Percentiles rank a stretch among this genome's conserved stretches.
Evolutionary conservation across 2,329 filamentous ascomycete species (phyloP).

Genomic region (Amphichorda felina): DNA sequence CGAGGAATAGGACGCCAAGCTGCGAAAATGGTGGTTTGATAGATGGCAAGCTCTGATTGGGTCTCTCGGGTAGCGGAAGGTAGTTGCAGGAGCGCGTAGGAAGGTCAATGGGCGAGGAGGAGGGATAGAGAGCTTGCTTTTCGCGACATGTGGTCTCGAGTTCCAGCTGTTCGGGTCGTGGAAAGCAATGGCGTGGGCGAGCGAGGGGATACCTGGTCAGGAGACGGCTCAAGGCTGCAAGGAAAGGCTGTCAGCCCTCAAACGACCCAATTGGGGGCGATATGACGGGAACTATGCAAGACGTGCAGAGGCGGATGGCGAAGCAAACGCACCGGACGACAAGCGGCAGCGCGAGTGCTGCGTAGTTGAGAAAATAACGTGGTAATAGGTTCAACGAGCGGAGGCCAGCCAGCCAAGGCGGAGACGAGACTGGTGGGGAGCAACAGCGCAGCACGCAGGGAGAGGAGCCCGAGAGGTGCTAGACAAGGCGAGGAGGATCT

Average conservation of each 20-base stretch:
- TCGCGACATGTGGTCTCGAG: constrained; percentile 2
- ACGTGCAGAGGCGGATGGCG: not conserved
- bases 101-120: constrained; percentile 1
- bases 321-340: not conserved
- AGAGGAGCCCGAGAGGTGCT: not conserved
- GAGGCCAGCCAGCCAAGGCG: too few relatives aligned
- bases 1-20: not conserved
- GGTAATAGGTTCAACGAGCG: not conserved
- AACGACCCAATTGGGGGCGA: not conserved
- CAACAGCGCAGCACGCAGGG: too few relatives aligned
- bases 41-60: constrained; percentile 24
- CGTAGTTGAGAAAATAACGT: too few relatives aligned
- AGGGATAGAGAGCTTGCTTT: not conserved
- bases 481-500: too few relatives aligned
- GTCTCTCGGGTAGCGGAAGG: constrained; percentile 1
- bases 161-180: not conserved
- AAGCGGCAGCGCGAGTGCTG: too few relatives aligned
- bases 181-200: not conserved
- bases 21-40: constrained; percentile 9
- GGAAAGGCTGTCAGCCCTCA: not conserved
- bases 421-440: too few relatives aligned
- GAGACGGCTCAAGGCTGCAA: not conserved
- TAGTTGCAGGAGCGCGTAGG: not conserved
- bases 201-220: not conserved
- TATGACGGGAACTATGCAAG: not conserved